Evolutionary conservation across 1,139 yeast species (phyloP).

Genomic region (Taphrina wiesneri): DNA sequence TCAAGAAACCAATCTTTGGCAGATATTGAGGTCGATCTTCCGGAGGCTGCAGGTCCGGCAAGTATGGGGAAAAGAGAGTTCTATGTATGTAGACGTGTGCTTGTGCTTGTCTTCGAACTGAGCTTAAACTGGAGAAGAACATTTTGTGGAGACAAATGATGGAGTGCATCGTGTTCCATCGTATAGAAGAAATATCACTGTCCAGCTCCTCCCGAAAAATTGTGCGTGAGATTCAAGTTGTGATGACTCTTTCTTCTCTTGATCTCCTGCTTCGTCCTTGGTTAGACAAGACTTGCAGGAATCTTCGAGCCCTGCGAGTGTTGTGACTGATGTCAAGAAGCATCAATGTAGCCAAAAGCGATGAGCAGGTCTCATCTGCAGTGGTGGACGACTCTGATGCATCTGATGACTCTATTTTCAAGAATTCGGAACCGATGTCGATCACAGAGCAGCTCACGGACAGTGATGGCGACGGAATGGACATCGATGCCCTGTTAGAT

Average conservation of each 20-base stretch:
- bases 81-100: neutral
- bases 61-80: neutral
- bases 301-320: neutral
- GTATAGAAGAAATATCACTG: no score
- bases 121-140: neutral
- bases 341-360: neutral
- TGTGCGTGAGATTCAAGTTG: neutral
- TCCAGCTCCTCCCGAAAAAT: conserved; percentile 1
- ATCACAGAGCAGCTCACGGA: neutral
- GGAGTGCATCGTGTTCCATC: neutral
- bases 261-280: neutral
- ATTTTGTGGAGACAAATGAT: neutral
- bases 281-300: neutral
- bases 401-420: conserved; percentile 3
- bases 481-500: conserved; percentile 36
- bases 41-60: no score
- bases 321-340: neutral
- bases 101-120: neutral
- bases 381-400: neutral
- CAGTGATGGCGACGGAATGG: conserved; percentile 31
- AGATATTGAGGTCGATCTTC: no score
- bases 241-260: neutral
- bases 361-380: neutral
- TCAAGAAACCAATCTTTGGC: no score
- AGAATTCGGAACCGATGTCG: neutral